Base-by-base conservation (phyloP, 192 early-diverging fungal species). In the Paraglomus occultum region DNA sequence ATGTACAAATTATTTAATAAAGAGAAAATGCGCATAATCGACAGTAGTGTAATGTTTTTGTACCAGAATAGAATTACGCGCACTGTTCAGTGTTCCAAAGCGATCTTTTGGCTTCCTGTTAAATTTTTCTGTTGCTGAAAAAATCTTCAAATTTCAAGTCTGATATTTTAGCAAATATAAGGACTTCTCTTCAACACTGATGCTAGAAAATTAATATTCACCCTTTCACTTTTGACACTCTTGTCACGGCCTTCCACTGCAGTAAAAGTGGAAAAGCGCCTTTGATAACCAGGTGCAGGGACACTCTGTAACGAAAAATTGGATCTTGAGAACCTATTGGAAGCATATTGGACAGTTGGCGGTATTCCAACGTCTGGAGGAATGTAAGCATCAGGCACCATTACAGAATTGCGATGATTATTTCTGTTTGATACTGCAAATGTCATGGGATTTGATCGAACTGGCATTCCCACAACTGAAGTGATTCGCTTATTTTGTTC, bases 1-100 rank as follows among this genome's bases (percentile, higher is more conserved):
- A 2, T 23, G 31, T 31, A 31, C 31, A 31, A 31, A 31, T 31
- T 3, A 31, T 31, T 31, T 31, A 31, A 31, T 31, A 31, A 31
- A 31, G 31, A 3, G 31, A 31, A 31, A 31, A 31, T 31, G 31
- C 31, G 3, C 31, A 31, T 31, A 31, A 31, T 31, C 1, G 31
- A 31, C 31, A 31, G 31, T 2, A 31, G 1, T 31, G 31, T 31
- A 31, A 31, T 31, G 31, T 1, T 31, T 31, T 31, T 20, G 20
- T 64, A 64, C 63, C 46, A 64, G 47, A 2, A 64, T 64, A 5
- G 63, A 64, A 49, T 64, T 64, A 5, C 63, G 40, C 17, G 63
- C 63, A 2, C 63, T 48, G 31, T 44, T 48, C 12, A 64, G 40
- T 18, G 44, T 12, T 23, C 63, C 50, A 20, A 48, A 49, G 8